phyloP scores from a whole-genome alignment of 1,284 basidiomycete genomes.

The Bondarzewia mesenterica region DNA sequence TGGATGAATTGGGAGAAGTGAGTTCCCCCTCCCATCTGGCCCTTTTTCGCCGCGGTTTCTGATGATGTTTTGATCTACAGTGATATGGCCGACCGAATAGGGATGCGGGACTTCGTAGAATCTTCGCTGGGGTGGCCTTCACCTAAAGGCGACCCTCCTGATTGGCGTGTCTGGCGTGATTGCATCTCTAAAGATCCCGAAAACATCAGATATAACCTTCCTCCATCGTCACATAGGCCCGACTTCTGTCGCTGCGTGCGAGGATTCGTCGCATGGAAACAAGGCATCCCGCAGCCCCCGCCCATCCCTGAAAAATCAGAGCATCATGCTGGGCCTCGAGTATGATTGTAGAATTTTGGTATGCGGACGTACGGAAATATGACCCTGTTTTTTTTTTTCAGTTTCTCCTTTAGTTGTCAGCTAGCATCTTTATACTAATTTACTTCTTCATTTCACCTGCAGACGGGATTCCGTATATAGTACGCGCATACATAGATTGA shows the following conservation, averaged over 20 bases:
- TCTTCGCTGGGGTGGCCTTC: constrained; percentile 45
- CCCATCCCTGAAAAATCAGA: background rate
- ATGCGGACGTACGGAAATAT: too few relatives aligned
- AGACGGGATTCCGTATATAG: background rate
- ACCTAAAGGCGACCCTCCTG: constrained; percentile 35
- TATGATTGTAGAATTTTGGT: too few relatives aligned
- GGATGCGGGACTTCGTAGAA: constrained; percentile 42
- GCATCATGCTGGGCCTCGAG: background rate
- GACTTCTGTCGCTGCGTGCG: constrained; percentile 19
- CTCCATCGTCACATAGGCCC: background rate
- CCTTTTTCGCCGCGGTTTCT: constrained; percentile 2
- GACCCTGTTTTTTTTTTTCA: too few relatives aligned
- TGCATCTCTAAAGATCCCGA: constrained; percentile 8
- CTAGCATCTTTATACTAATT: background rate
- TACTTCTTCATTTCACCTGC: background rate
- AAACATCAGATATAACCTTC: constrained; percentile 8
- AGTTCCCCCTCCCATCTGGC: background rate
- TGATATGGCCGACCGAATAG: constrained; percentile 69
- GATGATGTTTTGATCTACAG: constrained; percentile 24
- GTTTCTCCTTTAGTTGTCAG: too few relatives aligned
- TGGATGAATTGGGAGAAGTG: constrained; percentile 68
- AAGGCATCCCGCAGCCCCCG: background rate
- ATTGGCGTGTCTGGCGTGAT: constrained; percentile 47
- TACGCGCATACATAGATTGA: background rate
- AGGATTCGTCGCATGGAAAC: constrained; percentile 34